Percentiles rank a stretch among this genome's conserved stretches.
These are phyloP conservation scores for Aspergillus novoparasiticus DNA, from an alignment of 2,329 filamentous ascomycete species.

Conservation along the genomic window DNA sequence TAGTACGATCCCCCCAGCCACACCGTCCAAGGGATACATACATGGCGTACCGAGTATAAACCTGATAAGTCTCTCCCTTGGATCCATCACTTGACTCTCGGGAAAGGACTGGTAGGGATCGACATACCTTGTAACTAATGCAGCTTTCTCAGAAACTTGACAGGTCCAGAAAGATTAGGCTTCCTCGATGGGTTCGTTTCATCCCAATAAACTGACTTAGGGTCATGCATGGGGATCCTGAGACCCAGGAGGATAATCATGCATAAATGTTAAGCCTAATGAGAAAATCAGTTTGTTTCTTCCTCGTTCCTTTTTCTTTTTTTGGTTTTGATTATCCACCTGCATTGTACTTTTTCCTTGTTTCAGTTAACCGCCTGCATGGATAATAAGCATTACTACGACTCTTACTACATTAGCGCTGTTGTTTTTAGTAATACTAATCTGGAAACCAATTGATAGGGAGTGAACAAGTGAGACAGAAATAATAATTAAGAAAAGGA, in stretches of 20 bases:
- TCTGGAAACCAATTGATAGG: neutral
- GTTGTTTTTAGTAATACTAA: neutral
- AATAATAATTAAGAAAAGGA: neutral
- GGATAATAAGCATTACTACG: neutral
- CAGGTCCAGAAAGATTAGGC: slow-evolving; percentile 1
- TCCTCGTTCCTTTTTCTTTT: neutral
- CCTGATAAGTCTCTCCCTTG: neutral
- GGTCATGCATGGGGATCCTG: neutral
- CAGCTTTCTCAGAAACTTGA: neutral
- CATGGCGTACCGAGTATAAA: neutral
- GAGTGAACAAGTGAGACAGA: neutral
- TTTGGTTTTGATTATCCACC: neutral
- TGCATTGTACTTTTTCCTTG: neutral
- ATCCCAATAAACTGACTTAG: neutral
- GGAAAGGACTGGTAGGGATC: neutral
- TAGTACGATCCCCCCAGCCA: neutral
- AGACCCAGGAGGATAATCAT: neutral
- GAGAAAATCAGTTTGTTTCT: neutral
- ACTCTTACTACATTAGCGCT: neutral
- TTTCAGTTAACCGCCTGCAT: neutral
- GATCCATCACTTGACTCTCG: neutral
- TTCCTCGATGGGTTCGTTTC: neutral
- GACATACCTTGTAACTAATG: slow-evolving; percentile 1
- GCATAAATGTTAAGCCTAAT: neutral
- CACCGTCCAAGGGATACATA: neutral